phyloP scores from a whole-genome alignment of 441 rosid genomes.

The Metrosideros polymorpha region DNA sequence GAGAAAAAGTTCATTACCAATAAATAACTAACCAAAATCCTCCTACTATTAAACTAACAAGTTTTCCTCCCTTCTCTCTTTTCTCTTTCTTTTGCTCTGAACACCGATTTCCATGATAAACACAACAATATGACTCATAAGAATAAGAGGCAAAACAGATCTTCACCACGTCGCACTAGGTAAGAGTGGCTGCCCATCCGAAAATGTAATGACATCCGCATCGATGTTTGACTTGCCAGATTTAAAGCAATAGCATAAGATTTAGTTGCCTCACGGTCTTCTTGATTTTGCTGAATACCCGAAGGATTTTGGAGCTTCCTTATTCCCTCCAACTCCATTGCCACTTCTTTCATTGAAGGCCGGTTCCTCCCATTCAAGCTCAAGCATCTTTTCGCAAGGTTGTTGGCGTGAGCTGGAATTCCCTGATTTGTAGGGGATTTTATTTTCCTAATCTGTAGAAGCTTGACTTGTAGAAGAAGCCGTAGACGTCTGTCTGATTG shows the following conservation, averaged over 20 bases:
- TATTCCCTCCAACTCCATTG: not conserved
- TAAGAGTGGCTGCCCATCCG: not conserved
- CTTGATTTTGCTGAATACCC: not conserved
- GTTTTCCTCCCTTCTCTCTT: not conserved
- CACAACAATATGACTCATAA: not conserved
- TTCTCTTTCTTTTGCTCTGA: not conserved
- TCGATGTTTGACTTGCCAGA: not conserved
- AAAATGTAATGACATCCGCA: not conserved
- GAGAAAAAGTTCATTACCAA: not conserved
- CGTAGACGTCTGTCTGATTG: no score
- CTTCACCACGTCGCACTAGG: not conserved
- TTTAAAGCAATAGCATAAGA: not conserved
- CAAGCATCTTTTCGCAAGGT: not conserved
- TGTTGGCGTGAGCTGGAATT: no score
- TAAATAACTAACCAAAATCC: not conserved
- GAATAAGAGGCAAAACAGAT: not conserved
- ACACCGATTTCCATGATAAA: not conserved
- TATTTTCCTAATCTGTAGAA: no score
- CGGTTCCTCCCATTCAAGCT: not conserved
- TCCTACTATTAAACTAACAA: not conserved
- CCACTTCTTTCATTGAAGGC: not conserved
- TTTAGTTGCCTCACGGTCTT: not conserved
- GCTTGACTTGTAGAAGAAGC: no score
- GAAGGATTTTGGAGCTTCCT: not conserved
- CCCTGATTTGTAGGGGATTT: no score